A percentile compares a stretch with the other conserved stretches of the same genome.
phyloP scores from a whole-genome alignment of 2,329 filamentous ascomycete genomes.

The Chaetomium sp. region DNA sequence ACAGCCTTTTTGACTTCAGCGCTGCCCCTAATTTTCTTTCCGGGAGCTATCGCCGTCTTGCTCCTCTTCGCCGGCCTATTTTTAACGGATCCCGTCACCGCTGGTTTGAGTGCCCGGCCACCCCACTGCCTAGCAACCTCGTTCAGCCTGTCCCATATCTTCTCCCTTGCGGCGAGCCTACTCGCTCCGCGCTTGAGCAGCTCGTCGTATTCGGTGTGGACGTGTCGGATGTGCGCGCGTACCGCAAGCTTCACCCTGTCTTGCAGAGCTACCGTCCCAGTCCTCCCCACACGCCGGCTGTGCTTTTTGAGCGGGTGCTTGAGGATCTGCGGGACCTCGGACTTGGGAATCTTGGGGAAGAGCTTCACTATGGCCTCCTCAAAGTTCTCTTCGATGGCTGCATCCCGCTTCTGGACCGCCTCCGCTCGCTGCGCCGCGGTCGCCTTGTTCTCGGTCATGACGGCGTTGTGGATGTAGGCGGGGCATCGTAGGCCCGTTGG shows the following conservation, averaged over 20 bases:
- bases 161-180: conserved; percentile 32
- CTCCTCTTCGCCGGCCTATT: not conserved
- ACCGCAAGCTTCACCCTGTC: conserved; percentile 51
- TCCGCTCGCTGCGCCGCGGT: conserved; percentile 41
- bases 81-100: not conserved
- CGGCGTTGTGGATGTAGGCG: conserved; percentile 36
- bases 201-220: conserved; percentile 50
- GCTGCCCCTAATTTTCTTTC: not conserved
- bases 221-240: conserved; percentile 52
- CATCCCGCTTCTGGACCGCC: conserved; percentile 42
- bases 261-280: conserved; percentile 42
- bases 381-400: conserved; percentile 40
- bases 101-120: conserved; percentile 9
- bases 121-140: conserved; percentile 34
- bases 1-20: conserved; percentile 8
- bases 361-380: conserved; percentile 40
- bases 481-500: conserved; percentile 47
- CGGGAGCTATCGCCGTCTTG: not conserved
- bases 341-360: conserved; percentile 47
- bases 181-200: conserved; percentile 36
- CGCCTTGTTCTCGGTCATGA: conserved; percentile 37
- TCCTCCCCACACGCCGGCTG: conserved; percentile 52
- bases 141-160: conserved; percentile 27
- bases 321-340: conserved; percentile 42
- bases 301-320: conserved; percentile 49